Base-by-base conservation (phyloP, 2,329 filamentous ascomycete species). In the Phialophora tarda region DNA sequence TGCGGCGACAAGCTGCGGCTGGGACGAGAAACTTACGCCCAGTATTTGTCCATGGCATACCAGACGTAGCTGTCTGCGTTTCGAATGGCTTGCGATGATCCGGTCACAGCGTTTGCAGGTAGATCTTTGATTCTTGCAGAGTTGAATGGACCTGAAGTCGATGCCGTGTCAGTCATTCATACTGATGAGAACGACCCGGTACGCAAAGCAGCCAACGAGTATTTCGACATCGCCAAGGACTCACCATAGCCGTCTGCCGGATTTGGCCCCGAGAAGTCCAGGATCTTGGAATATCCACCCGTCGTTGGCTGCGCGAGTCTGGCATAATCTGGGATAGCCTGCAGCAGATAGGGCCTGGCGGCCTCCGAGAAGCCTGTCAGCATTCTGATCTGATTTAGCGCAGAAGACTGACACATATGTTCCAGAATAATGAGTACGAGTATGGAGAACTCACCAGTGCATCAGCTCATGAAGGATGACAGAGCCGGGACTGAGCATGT, bases 21-120 rank as follows among this genome's bases (percentile, higher is more conserved):
- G 5, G 17, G 50, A 21, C n/a, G 24, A 30, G 28, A 55, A 38
- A 55, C 51, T 55, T 30, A 55, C 51, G 54, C n/a, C 62, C 62
- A 64, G 30, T 64, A 64, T 21, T 59, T 64, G 4, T 26, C 21
- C 28, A 64, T n/a, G 3, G 62, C 62, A 59, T 50, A 64, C 38
- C 54, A 64, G 34, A 58, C 44, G 17, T 51, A 64, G 28, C 47
- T 64, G 41, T 64, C 62, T 10, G 54, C 53, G 28, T 64, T 64
- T 23, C 30, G 47, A 10, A 54, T 55, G 14, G 59, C 28, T 32
- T 32, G 11, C 10, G 63, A 60, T 21, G 21, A 11, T 30, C 53
- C 51, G 6, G 5, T 28, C 26, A 38, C 28, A 17, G 51, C 5
- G 23, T 55, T 57, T 21, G 23, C 30, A 6, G 44, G 10, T 21